These are phyloP conservation scores for Phytophthora tubulina DNA, from an alignment of 352 stramenopile genomes.

Conservation along the genomic window DNA sequence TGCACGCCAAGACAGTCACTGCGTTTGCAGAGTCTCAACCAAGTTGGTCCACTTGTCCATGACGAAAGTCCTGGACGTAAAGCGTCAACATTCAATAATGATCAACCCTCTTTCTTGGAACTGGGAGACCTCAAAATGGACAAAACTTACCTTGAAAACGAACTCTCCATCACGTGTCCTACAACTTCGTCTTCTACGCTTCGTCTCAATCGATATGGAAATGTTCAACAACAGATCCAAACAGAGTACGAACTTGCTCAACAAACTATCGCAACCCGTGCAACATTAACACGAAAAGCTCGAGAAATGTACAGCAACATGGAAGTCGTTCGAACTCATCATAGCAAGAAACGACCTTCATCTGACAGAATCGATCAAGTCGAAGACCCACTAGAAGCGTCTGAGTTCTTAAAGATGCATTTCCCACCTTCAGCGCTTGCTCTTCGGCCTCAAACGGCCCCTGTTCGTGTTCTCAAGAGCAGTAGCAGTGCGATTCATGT, in stretches of 20 bases:
- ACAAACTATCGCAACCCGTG: constrained; percentile 48
- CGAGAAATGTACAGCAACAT: constrained; percentile 70
- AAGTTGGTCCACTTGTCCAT: constrained; percentile 51
- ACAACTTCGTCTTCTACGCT: constrained; percentile 19
- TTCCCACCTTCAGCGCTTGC: constrained; percentile 45
- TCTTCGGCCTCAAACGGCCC: constrained; percentile 60
- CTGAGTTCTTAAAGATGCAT: constrained; percentile 62
- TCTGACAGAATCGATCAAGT: constrained; percentile 14
- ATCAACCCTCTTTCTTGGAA: constrained; percentile 49
- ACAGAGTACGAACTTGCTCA: constrained; percentile 50
- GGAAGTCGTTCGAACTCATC: constrained; percentile 26
- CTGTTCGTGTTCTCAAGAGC: constrained; percentile 20
- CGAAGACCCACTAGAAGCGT: constrained; percentile 43
- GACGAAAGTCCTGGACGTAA: constrained; percentile 49
- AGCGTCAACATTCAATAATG: constrained; percentile 10
- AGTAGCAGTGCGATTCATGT: constrained; percentile 16
- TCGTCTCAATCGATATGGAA: constrained; percentile 31
- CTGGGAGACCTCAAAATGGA: constrained; percentile 64
- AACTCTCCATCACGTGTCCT: constrained; percentile 57
- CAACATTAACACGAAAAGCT: constrained; percentile 57
- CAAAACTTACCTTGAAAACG: constrained; percentile 66
- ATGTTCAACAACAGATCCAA: constrained; percentile 57
- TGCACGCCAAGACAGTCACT: constrained; percentile 25
- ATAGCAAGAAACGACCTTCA: constrained; percentile 12
- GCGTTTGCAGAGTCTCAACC: constrained; percentile 60